Conservation (phyloP, 352 stramenopile species). For the Halophytophthora batemanensis region DNA sequence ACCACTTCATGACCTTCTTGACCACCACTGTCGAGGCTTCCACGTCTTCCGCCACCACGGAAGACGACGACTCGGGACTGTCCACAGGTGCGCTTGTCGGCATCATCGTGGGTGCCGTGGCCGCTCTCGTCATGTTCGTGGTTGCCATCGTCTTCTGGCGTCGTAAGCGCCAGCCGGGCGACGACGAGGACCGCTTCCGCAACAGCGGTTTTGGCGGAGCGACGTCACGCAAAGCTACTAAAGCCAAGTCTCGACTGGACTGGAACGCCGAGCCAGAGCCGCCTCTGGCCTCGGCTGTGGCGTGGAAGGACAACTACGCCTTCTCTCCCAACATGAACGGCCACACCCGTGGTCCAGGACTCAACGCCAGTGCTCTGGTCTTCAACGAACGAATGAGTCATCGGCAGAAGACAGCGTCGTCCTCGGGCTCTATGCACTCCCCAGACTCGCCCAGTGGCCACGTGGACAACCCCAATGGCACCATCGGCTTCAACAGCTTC, state of each 20-base stretch:
- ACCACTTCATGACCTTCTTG: slow-evolving; percentile 79
- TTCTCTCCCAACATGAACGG: slow-evolving; percentile 22
- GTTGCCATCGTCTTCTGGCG: slow-evolving; percentile 60
- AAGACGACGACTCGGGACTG: slow-evolving; percentile 19
- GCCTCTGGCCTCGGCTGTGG: slow-evolving; percentile 15
- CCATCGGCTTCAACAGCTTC: slow-evolving; percentile 35
- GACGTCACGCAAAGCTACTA: slow-evolving; percentile 39
- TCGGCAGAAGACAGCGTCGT: slow-evolving; percentile 65
- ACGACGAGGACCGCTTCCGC: slow-evolving; percentile 49
- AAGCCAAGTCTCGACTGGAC: slow-evolving; percentile 55
- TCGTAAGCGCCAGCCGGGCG: slow-evolving; percentile 34
- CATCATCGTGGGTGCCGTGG: slow-evolving; percentile 43
- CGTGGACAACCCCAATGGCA: slow-evolving; percentile 18
- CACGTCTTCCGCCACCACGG: slow-evolving; percentile 10
- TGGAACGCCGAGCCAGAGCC: slow-evolving; percentile 54
- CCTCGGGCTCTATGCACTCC: slow-evolving; percentile 41
- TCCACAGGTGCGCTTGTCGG: slow-evolving; percentile 43
- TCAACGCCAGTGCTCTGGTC: slow-evolving; percentile 60
- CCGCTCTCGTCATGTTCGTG: slow-evolving; percentile 39
- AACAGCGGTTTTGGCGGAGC: slow-evolving; percentile 52
- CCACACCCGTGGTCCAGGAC: slow-evolving; percentile 39
- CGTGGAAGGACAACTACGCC: slow-evolving; percentile 50
- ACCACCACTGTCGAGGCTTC: slow-evolving; percentile 38
- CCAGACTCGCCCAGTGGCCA: slow-evolving; percentile 27
- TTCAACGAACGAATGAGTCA: slow-evolving; percentile 59